Percentiles rank a stretch among this genome's conserved stretches.
phyloP scores from a whole-genome alignment of 2,329 filamentous ascomycete species.

The Exserohilum turcica region DNA sequence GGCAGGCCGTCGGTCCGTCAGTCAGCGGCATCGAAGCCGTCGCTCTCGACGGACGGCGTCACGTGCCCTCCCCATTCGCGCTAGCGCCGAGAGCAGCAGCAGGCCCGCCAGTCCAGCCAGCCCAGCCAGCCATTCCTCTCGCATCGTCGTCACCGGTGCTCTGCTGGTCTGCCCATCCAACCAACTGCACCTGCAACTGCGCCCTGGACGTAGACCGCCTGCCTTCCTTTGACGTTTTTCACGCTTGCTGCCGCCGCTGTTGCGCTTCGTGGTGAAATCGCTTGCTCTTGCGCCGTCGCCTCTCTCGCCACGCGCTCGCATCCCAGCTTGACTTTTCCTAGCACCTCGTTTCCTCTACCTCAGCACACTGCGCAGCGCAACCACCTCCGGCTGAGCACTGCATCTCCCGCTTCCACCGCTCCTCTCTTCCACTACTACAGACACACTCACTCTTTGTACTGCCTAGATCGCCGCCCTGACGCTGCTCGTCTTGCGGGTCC shows the following conservation, averaged over 20 bases:
- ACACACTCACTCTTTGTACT: slow-evolving; percentile 29
- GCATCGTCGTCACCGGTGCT: too few relatives aligned
- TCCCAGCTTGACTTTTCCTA: slow-evolving; percentile 31
- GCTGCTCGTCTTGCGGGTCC: slow-evolving; percentile 32
- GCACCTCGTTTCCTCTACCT: slow-evolving; percentile 26
- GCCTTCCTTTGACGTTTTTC: slow-evolving; percentile 25
- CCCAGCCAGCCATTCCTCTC: too few relatives aligned
- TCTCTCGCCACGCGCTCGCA: slow-evolving; percentile 30
- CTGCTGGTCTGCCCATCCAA: too few relatives aligned
- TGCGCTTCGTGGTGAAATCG: slow-evolving; percentile 22
- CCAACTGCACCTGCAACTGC: slow-evolving; percentile 28
- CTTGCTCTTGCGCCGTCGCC: slow-evolving; percentile 26
- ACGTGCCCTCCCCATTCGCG: too few relatives aligned
- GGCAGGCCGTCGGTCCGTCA: too few relatives aligned
- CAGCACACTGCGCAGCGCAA: slow-evolving; percentile 30
- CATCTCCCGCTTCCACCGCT: too few relatives aligned
- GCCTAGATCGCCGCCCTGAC: slow-evolving; percentile 34
- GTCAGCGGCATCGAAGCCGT: too few relatives aligned
- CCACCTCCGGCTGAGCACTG: too few relatives aligned
- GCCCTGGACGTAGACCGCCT: slow-evolving; percentile 29
- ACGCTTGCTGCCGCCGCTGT: slow-evolving; percentile 28
- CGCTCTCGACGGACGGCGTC: too few relatives aligned
- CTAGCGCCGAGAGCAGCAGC: too few relatives aligned
- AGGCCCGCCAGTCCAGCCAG: too few relatives aligned
- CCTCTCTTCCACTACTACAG: slow-evolving; percentile 30